A percentile compares a stretch with the other conserved stretches of the same genome.
phyloP scores from a whole-genome alignment of 1,284 basidiomycete species.

The Cutaneotrichosporon sp. region DNA sequence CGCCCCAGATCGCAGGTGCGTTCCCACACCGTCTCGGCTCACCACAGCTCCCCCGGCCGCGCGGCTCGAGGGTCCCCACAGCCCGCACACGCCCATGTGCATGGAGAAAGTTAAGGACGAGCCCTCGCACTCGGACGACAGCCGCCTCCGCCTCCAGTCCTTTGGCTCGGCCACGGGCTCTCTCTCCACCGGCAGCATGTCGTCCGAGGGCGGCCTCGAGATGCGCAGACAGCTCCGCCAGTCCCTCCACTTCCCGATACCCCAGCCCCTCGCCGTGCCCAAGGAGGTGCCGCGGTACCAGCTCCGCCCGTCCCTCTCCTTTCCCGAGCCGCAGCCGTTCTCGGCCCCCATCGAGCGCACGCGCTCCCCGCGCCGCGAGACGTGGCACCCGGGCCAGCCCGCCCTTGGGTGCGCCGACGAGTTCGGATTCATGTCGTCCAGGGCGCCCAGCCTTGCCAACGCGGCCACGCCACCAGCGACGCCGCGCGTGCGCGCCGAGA shows the following conservation, averaged over 20 bases:
- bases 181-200: background rate
- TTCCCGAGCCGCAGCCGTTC: background rate
- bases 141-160: background rate
- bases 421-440: no score
- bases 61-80: background rate
- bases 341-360: background rate
- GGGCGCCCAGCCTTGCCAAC: no score
- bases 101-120: background rate
- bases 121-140: background rate
- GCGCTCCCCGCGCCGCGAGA: background rate
- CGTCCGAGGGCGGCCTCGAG: background rate
- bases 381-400: background rate
- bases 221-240: background rate
- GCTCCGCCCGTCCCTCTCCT: background rate
- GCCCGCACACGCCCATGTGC: background rate
- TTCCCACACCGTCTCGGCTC: no score
- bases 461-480: no score
- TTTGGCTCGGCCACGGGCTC: background rate
- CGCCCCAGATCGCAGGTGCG: no score
- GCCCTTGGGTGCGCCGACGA: no score
- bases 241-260: background rate
- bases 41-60: background rate
- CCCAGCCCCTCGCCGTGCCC: background rate
- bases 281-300: background rate
- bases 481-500: no score